Evolutionary conservation across 495 filamentous ascomycete genomes (phyloP).

Genomic region (Alectoria sarmentosa): DNA sequence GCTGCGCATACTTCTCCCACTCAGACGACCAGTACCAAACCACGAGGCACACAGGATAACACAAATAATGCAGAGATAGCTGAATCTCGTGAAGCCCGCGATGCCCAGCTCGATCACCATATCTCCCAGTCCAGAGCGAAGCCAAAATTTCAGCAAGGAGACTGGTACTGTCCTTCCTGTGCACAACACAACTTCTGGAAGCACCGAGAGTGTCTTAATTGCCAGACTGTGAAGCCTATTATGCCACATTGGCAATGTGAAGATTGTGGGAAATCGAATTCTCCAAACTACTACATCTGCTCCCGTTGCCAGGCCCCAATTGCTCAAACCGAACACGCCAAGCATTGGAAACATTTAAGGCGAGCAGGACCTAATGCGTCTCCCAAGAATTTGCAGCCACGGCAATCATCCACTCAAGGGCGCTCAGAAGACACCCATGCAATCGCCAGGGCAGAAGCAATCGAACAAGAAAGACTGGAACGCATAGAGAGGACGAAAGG

Average conservation of each 20-base stretch:
- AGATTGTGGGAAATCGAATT: slow-evolving; percentile 4
- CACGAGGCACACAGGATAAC: background rate
- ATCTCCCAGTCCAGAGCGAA: background rate
- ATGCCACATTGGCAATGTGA: background rate
- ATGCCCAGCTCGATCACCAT: slow-evolving; percentile 1
- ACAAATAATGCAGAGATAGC: background rate
- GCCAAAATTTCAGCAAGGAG: background rate
- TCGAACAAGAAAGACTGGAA: slow-evolving; percentile 15
- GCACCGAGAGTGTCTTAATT: background rate
- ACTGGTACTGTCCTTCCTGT: slow-evolving; percentile 8
- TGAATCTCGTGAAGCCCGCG: background rate
- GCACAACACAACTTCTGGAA: background rate
- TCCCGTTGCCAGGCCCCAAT: slow-evolving; percentile 2
- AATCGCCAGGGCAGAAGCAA: slow-evolving; percentile 4
- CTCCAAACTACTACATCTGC: background rate
- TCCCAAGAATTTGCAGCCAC: background rate
- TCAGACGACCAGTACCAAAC: background rate
- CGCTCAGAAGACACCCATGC: background rate
- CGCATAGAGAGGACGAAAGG: slow-evolving; percentile 16
- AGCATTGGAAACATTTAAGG: slow-evolving; percentile 18
- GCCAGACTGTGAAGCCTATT: background rate
- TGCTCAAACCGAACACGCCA: background rate
- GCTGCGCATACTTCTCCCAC: background rate
- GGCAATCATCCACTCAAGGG: background rate
- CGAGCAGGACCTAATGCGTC: background rate